phyloP scores from a whole-genome alignment of 2,329 filamentous ascomycete species.

The Claviceps sp. region DNA sequence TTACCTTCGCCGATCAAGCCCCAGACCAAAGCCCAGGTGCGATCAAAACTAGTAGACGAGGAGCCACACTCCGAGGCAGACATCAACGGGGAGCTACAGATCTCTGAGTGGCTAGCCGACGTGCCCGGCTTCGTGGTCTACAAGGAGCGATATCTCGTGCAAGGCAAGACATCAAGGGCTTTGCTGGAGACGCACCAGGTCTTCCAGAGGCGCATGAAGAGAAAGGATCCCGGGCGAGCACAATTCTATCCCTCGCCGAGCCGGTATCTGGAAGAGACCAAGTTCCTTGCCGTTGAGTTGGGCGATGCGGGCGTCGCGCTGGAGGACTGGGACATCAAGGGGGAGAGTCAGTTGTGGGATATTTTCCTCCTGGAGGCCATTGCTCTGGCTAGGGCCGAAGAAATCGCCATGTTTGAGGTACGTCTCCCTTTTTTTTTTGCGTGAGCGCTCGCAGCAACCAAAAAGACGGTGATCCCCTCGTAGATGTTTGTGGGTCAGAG shows the following conservation, averaged over 20 bases:
- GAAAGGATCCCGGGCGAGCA: constrained; percentile 39
- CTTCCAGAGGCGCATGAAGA: constrained; percentile 41
- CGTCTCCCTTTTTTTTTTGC: constrained; percentile 4
- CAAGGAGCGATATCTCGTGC: constrained; percentile 49
- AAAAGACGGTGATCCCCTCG: neutral
- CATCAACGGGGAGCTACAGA: constrained; percentile 44
- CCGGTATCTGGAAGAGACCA: constrained; percentile 42
- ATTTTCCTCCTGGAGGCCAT: constrained; percentile 47
- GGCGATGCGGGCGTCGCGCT: constrained; percentile 48
- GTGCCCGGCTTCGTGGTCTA: constrained; percentile 53
- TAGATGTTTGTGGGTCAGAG: neutral
- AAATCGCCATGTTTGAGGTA: constrained; percentile 46
- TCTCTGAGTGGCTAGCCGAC: constrained; percentile 50
- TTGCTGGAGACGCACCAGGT: constrained; percentile 46
- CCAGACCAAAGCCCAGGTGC: constrained; percentile 42
- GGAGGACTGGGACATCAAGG: constrained; percentile 41
- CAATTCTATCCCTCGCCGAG: constrained; percentile 52
- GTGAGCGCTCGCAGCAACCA: neutral
- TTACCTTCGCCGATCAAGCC: constrained; percentile 43
- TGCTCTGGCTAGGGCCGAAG: constrained; percentile 46
- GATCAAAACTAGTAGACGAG: constrained; percentile 42
- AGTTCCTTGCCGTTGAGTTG: constrained; percentile 48
- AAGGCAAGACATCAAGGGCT: constrained; percentile 38
- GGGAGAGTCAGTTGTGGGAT: constrained; percentile 45
- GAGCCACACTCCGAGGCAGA: constrained; percentile 41